Evolutionary conservation across 345 rosid genomes (phyloP).

Genomic region (Lepidium africanum): DNA sequence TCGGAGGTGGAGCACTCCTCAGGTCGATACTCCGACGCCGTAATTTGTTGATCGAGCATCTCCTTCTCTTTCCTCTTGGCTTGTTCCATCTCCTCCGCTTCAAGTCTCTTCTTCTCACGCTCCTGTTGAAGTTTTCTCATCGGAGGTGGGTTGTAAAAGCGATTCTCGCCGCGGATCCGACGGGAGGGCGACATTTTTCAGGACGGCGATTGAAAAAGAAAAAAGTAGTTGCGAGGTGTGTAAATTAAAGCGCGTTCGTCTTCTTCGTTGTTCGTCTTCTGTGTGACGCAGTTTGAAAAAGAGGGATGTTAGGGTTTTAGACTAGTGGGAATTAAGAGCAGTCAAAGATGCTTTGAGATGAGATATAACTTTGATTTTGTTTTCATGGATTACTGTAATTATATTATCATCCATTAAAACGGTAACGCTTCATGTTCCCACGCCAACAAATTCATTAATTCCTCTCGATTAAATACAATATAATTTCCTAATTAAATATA

Average conservation of each 20-base stretch:
- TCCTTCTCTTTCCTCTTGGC: conserved; percentile 13
- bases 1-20: conserved; percentile 38
- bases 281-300: conserved; percentile 11
- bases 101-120: conserved; percentile 27
- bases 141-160: conserved; percentile 48
- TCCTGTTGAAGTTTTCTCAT: conserved; percentile 33
- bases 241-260: neutral
- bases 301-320: conserved; percentile 14
- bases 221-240: conserved; percentile 4
- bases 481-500: no score
- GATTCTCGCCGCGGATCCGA: conserved; percentile 36
- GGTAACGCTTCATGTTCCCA: neutral
- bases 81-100: conserved; percentile 15
- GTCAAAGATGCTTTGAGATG: conserved; percentile 8
- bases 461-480: no score
- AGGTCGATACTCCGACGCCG: conserved; percentile 5
- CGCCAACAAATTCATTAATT: no score
- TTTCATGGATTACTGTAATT: neutral
- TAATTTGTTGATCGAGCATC: conserved; percentile 1
- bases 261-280: neutral
- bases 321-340: neutral
- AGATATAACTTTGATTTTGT: neutral
- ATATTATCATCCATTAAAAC: neutral
- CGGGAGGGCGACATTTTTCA: conserved; percentile 25
- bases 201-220: neutral